Percentiles rank a stretch among this genome's conserved stretches.
Evolutionary conservation across 805 yeast species (phyloP).

Genomic region (Saturnispora sekii): DNA sequence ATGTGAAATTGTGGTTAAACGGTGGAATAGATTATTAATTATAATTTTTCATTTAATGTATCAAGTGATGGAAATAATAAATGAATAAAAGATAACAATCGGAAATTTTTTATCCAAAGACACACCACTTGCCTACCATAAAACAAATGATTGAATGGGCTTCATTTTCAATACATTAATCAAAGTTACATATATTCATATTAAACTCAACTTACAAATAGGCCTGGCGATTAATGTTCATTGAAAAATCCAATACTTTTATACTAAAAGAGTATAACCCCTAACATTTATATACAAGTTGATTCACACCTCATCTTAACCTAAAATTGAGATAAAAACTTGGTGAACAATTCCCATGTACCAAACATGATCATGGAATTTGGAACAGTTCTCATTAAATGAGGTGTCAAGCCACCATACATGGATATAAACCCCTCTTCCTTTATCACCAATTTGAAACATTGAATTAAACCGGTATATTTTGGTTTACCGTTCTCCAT

Average conservation of each 20-base stretch:
- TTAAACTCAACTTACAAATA: too few relatives aligned
- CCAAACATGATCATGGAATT: slow-evolving; percentile 98
- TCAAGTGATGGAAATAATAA: too few relatives aligned
- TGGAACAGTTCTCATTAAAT: slow-evolving; percentile 92
- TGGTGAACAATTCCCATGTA: slow-evolving; percentile 85
- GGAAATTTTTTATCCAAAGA: too few relatives aligned
- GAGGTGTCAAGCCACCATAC: slow-evolving; percentile 98
- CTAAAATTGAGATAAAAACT: slow-evolving; percentile 34
- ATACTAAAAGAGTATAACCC: neutral
- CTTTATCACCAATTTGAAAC: slow-evolving; percentile 72
- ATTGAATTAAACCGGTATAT: slow-evolving; percentile 82
- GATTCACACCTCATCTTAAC: neutral
- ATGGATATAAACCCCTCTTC: slow-evolving; percentile 90
- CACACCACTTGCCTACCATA: too few relatives aligned
- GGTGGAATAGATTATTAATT: too few relatives aligned
- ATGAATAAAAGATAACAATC: too few relatives aligned
- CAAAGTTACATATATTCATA: neutral
- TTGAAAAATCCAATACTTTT: neutral
- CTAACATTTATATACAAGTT: slow-evolving; percentile 2
- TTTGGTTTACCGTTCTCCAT: slow-evolving; percentile 56
- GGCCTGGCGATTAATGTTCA: too few relatives aligned
- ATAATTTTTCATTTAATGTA: too few relatives aligned
- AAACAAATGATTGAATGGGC: too few relatives aligned
- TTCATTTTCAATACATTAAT: neutral
- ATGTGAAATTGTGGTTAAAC: too few relatives aligned